Evolutionary conservation across 2,329 filamentous ascomycete genomes (phyloP).

Genomic region (Helicocarpus griseus): DNA sequence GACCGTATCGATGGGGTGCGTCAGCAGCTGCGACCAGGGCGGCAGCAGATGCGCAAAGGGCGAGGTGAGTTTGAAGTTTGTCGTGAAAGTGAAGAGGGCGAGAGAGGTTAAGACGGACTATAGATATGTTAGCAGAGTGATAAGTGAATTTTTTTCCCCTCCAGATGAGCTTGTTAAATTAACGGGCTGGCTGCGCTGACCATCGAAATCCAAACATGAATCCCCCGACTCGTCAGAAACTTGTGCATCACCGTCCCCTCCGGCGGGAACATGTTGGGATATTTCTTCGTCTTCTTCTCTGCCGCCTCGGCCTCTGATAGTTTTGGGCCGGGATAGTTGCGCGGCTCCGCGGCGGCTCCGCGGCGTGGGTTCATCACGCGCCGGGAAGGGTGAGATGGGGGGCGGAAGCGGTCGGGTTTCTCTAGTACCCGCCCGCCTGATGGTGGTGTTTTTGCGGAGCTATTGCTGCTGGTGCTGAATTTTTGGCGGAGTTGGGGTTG

Average conservation of each 20-base stretch:
- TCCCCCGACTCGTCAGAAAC: constrained; percentile 65
- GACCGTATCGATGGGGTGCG: constrained; percentile 59
- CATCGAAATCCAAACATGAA: constrained; percentile 78
- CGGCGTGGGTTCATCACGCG: constrained; percentile 42
- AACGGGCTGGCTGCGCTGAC: too few species aligned
- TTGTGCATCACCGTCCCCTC: constrained; percentile 72
- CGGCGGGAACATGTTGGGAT: constrained; percentile 83
- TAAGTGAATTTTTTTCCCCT: too few species aligned
- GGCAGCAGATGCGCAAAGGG: constrained; percentile 74
- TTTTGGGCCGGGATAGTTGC: constrained; percentile 62
- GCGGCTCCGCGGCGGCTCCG: constrained; percentile 38
- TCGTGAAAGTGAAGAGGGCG: constrained; percentile 61
- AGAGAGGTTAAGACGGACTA: constrained; percentile 60
- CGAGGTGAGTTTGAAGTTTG: constrained; percentile 70
- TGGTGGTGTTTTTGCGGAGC: background rate
- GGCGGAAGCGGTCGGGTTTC: constrained; percentile 81
- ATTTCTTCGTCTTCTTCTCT: constrained; percentile 59
- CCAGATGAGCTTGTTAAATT: too few species aligned
- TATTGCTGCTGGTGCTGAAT: constrained; percentile 15
- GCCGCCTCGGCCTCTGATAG: constrained; percentile 56
- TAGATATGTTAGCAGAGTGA: background rate
- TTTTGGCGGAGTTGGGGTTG: constrained; percentile 12
- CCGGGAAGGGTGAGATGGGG: constrained; percentile 75
- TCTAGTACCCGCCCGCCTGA: constrained; percentile 52
- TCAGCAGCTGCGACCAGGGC: constrained; percentile 55